Evolutionary conservation across 495 filamentous ascomycete genomes (phyloP).

Genomic region (Aspergillus heteromorphus): DNA sequence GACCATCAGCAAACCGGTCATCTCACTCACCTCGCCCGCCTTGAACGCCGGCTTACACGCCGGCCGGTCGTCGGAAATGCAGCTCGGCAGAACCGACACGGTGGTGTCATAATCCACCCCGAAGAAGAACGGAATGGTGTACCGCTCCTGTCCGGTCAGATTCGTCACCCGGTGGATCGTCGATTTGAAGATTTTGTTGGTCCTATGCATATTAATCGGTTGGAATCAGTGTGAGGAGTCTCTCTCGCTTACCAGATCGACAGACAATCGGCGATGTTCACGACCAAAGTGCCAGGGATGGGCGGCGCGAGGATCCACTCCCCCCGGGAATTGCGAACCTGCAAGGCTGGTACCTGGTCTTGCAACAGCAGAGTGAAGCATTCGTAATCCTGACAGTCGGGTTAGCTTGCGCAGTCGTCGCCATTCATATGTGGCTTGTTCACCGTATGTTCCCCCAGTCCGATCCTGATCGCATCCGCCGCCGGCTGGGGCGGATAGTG

Average conservation of each 20-base stretch:
- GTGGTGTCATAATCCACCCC: conserved; percentile 28
- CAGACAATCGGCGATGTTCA: conserved; percentile 48
- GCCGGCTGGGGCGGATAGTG: conserved; percentile 40
- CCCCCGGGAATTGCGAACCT: conserved; percentile 35
- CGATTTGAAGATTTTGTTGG: conserved; percentile 41
- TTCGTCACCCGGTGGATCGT: conserved; percentile 49
- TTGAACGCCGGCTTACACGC: conserved; percentile 19
- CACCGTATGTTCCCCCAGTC: conserved; percentile 43
- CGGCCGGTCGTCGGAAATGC: conserved; percentile 11
- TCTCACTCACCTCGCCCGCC: conserved; percentile 20
- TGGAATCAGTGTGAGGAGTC: not conserved
- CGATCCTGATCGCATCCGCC: conserved; percentile 28
- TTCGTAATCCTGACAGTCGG: conserved; percentile 33
- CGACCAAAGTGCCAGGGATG: conserved; percentile 40
- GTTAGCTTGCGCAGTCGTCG: not conserved
- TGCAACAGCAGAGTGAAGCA: conserved; percentile 41
- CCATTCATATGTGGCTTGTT: not conserved
- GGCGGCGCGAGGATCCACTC: conserved; percentile 42
- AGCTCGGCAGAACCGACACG: conserved; percentile 18
- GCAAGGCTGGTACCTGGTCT: conserved; percentile 35
- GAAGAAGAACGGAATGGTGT: conserved; percentile 47
- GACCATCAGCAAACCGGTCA: not conserved
- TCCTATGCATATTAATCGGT: conserved; percentile 14
- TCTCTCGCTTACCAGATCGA: conserved; percentile 29
- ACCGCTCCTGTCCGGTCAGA: conserved; percentile 37